Evolutionary conservation across 1,139 yeast genomes (phyloP), one percentile per base, ranked within the genome.

Genomic region (Suhomyces wounanorum): DNA sequence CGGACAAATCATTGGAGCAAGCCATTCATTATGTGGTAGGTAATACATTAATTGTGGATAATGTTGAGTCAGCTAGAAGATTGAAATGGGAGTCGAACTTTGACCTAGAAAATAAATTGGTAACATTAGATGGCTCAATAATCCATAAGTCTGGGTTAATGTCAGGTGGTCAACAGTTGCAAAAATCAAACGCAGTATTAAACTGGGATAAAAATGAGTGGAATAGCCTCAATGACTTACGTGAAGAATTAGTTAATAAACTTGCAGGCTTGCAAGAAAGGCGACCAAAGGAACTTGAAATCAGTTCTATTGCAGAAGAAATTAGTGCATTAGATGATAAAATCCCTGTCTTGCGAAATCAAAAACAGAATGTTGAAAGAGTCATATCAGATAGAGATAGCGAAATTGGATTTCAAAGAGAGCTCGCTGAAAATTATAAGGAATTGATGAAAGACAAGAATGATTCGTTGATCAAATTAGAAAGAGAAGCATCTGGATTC

Each of bases 1-100:
- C 87, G 28, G 79, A 85, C 5, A 77, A 75, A 43, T 61, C 72
- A 0, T 73, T 86, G 50, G 96, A 89, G 60, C 82, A 83, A 44
- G 98, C 97, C 0, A 81, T 91, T 52, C 86, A 84, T 55, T 90
- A 85, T 66, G 88, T 87, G 3, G 85, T 96, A 63, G 89, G 95
- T 1, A 85, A 86, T 58, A 75, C 97, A 0, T 74, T 94, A 42
- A 83, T 94, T n/a, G 90, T 94, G 58, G 95, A 91, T 53, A 75
- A 73, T 43, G 70, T 91, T 54, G 79, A 78, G 13, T 69, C 80
- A 18, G 98, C 99, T 1, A 81, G 87, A 60, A 72, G 77, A 3
- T 72, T 94, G 52, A 84, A 89, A 62, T 90, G 96, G 96, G 78
- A 79, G 23, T 51, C 63, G 13, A 49, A 54, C 4, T 69, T 70